phyloP scores from a whole-genome alignment of 2,329 filamentous ascomycete species.

The Phialophora verrucosa region DNA sequence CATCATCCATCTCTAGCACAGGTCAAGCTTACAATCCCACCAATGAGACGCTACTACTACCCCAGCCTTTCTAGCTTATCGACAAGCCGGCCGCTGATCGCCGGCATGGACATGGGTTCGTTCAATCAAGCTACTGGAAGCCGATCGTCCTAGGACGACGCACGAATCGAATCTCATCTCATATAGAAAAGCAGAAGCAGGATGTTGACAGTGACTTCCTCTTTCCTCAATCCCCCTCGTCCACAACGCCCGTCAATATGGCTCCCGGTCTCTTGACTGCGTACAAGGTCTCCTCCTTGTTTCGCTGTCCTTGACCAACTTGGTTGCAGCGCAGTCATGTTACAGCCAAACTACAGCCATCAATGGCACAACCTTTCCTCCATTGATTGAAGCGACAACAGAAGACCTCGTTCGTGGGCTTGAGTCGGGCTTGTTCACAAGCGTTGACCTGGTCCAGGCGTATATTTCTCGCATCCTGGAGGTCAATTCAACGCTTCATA shows the following conservation, averaged over 20 bases:
- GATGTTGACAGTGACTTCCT: neutral
- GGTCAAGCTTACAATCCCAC: neutral
- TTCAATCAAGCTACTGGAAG: neutral
- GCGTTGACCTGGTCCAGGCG: constrained; percentile 63
- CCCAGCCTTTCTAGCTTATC: constrained; percentile 9
- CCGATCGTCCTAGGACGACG: neutral
- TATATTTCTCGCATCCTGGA: constrained; percentile 59
- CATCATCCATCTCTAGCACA: neutral
- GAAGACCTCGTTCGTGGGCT: constrained; percentile 60
- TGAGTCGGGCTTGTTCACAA: constrained; percentile 58
- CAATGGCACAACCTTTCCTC: constrained; percentile 41
- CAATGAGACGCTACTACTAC: neutral
- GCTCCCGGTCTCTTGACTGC: neutral
- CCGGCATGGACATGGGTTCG: constrained; percentile 1
- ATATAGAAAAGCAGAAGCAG: constrained; percentile 3
- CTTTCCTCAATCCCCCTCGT: neutral
- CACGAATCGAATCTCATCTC: neutral
- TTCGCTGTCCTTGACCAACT: constrained; percentile 14
- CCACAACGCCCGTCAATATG: neutral
- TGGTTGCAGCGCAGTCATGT: constrained; percentile 20
- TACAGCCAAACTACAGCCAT: constrained; percentile 31
- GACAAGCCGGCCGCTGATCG: constrained; percentile 6
- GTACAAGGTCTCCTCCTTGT: constrained; percentile 11
- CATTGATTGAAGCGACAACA: constrained; percentile 58
- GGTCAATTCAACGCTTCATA: constrained; percentile 59